Conservation (phyloP, 169 alveolate species). For the Cryptosporidium xiaoi region DNA sequence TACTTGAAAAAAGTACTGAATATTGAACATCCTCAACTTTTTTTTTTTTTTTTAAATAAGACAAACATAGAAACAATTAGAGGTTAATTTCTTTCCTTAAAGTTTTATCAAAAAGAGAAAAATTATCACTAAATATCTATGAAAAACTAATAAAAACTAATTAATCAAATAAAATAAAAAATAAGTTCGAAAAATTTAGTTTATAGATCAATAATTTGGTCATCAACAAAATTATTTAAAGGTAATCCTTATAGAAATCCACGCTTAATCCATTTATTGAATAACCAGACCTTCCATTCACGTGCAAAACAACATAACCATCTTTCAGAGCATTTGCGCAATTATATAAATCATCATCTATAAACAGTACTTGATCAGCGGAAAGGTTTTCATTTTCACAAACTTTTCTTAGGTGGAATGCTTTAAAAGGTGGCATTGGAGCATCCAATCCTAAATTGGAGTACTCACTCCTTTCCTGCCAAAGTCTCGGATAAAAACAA, state of each 20-base stretch:
- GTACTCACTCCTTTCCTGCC: constrained; percentile 14
- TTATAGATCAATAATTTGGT: neutral
- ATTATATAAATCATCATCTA: constrained; percentile 58
- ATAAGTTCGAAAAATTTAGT: neutral
- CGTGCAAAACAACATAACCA: constrained; percentile 47
- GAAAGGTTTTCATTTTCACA: neutral
- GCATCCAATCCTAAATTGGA: constrained; percentile 18
- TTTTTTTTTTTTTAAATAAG: too few relatives aligned
- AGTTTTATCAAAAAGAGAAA: too few relatives aligned
- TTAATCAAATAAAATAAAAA: neutral
- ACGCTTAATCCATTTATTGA: constrained; percentile 11
- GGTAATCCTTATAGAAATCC: constrained; percentile 9
- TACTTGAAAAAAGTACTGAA: too few relatives aligned
- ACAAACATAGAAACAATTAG: too few relatives aligned
- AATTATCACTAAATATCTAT: too few relatives aligned
- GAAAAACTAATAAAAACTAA: too few relatives aligned
- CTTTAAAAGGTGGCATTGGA: constrained; percentile 60
- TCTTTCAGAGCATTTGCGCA: constrained; percentile 42
- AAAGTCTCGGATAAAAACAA: constrained; percentile 60
- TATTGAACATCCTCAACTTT: too few relatives aligned
- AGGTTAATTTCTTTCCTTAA: too few relatives aligned
- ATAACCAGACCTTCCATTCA: constrained; percentile 47
- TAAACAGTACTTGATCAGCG: constrained; percentile 34
- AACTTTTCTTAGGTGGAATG: constrained; percentile 33
- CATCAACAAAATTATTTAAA: neutral